A percentile compares a stretch with the other conserved stretches of the same genome.
Evolutionary conservation across 345 rosid genomes (phyloP).

Genomic region (Adansonia digitata): DNA sequence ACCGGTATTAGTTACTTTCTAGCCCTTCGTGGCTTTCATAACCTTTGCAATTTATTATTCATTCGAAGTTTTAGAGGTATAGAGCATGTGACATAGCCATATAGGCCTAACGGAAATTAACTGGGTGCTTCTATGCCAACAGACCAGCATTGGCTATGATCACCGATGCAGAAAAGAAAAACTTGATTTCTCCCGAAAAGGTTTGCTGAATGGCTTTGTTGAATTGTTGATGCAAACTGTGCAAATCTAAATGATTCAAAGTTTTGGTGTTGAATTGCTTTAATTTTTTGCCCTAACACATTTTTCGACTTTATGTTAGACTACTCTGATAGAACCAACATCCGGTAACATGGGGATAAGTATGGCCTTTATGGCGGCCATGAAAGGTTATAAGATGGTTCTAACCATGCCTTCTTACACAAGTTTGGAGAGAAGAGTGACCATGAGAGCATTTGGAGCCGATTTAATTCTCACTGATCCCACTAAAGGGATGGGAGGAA

Average conservation of each 20-base stretch:
- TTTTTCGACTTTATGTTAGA: conserved; percentile 33
- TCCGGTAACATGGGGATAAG: conserved; percentile 98
- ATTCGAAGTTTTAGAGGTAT: neutral
- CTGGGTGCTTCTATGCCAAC: conserved; percentile 4
- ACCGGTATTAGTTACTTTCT: conserved; percentile 47
- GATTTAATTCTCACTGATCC: conserved; percentile 92
- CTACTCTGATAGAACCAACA: conserved; percentile 88
- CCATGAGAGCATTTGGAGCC: conserved; percentile 95
- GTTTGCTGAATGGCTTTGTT: conserved; percentile 24
- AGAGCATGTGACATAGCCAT: neutral
- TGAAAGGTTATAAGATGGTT: conserved; percentile 85
- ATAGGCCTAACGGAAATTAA: conserved; percentile 9
- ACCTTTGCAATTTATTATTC: neutral
- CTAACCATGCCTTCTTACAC: conserved; percentile 98
- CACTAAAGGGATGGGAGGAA: conserved; percentile 94
- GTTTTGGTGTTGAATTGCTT: neutral
- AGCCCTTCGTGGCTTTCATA: neutral
- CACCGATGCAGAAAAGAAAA: conserved; percentile 68
- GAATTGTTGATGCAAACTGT: neutral
- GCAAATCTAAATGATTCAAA: neutral
- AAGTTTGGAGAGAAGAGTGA: conserved; percentile 92
- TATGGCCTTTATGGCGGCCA: conserved; percentile 88
- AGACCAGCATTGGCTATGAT: conserved; percentile 94
- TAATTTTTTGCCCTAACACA: neutral
- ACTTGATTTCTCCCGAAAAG: conserved; percentile 73